Evolutionary conservation across 768 basidiomycete genomes (phyloP), one percentile per base, ranked within the genome.

Genomic region (Suillus brevipes): DNA sequence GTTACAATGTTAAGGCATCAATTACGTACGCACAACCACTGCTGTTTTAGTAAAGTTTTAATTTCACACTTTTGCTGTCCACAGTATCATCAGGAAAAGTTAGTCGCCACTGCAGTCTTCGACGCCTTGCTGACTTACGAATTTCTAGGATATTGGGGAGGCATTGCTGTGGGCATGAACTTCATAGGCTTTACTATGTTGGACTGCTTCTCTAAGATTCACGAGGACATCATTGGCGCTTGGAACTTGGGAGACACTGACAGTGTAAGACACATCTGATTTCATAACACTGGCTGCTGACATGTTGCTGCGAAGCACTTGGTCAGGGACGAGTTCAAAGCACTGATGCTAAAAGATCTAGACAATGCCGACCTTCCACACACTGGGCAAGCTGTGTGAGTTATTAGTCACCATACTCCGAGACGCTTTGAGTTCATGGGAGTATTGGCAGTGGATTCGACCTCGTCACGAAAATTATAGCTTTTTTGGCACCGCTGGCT

Each of bases 161-260:
- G 49, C 3, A 38, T 72, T 13, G 66, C 43, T 16, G 47, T 69
- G 7, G 63, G 65, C 45, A 40, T 50, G 14, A 38, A 64, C 37
- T 72, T 72, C n/a, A 8, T n/a, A 2, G 65, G 66, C 0, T 45
- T 62, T 34, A 56, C 53, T 5, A 57, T 72, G 28, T 12, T 23
- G 28, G 47, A 66, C 7, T 70, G 69, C 38, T 40, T 72, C n/a
- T 34, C 52, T 43, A 61, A 67, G 9, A 67, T 72, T 36, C 71
- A 72, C 36, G 25, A 53, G 5, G 71, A 72, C 43, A 68, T 72
- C 47, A 25, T 72, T 31, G 36, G 34, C 10, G 59, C 63, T 18
- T 72, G 71, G 71, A 72, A 72, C 47, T 64, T 72, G 56, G 12
- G 55, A 18, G 67, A 67, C 62, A 62, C 67, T 18, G 14, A 31